Percentiles rank a stretch among this genome's conserved stretches.
These are phyloP conservation scores for Ogataea thermomethanolica DNA, from an alignment of 805 yeast species.

Conservation along the genomic window DNA sequence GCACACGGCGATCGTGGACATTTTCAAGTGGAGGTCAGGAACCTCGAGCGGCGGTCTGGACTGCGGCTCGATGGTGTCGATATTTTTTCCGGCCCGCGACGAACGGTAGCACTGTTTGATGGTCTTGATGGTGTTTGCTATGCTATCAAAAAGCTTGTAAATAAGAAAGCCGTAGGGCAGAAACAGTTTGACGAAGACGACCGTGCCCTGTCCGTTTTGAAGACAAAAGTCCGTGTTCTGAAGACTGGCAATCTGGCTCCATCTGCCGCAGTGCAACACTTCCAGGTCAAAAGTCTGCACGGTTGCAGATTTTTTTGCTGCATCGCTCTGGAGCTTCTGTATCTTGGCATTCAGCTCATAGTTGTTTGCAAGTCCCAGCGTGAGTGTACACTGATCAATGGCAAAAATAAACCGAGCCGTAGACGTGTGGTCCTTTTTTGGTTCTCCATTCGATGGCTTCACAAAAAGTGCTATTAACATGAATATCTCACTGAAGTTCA, in stretches of 20 bases:
- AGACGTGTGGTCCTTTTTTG: no score
- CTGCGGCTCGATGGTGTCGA: slow-evolving; percentile 39
- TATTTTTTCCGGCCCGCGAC: slow-evolving; percentile 38
- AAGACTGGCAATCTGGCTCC: slow-evolving; percentile 42
- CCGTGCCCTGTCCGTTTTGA: slow-evolving; percentile 20
- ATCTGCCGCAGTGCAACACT: slow-evolving; percentile 19
- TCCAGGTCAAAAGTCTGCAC: neutral
- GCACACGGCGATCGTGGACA: slow-evolving; percentile 42
- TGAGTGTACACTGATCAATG: no score
- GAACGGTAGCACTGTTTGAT: slow-evolving; percentile 56
- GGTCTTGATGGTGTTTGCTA: slow-evolving; percentile 64
- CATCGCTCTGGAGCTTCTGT: no score
- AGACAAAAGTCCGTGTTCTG: slow-evolving; percentile 10
- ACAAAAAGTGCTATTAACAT: no score
- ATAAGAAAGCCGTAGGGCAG: slow-evolving; percentile 75
- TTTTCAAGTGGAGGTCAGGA: slow-evolving; percentile 42
- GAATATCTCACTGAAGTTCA: no score
- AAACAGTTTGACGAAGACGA: slow-evolving; percentile 44
- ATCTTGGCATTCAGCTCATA: no score
- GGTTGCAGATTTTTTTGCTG: no score
- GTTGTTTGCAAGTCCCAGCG: no score
- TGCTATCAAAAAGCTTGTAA: slow-evolving; percentile 76
- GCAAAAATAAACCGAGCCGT: no score
- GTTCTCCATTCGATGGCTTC: no score
- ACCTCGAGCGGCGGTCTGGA: slow-evolving; percentile 30